Evolutionary conservation across 805 yeast species (phyloP).

Genomic region (Maudiozyma bulderi): DNA sequence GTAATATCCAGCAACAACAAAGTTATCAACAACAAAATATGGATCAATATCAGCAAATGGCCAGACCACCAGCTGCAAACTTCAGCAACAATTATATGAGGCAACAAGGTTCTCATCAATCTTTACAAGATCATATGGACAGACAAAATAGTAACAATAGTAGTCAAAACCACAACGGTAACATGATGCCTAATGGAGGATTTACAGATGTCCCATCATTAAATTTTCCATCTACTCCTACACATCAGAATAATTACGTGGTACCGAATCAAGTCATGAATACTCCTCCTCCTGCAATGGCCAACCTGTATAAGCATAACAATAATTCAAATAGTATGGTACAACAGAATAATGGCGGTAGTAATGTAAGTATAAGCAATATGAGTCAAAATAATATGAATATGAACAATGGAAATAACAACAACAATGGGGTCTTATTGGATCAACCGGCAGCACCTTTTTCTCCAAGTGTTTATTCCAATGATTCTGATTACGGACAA

Average conservation of each 20-base stretch:
- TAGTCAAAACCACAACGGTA: background rate
- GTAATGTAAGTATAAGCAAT: constrained; percentile 1
- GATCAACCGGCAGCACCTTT: constrained; percentile 10
- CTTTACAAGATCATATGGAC: constrained; percentile 26
- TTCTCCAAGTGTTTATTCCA: constrained; percentile 25
- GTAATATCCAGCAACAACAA: background rate
- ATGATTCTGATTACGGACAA: constrained; percentile 19
- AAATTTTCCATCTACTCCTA: constrained; percentile 27
- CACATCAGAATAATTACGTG: constrained; percentile 11
- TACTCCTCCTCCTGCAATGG: constrained; percentile 21
- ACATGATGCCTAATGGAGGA: constrained; percentile 10
- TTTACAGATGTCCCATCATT: constrained; percentile 26
- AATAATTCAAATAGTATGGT: constrained; percentile 23
- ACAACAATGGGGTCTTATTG: background rate
- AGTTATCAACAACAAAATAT: constrained; percentile 4
- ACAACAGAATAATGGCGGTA: constrained; percentile 6
- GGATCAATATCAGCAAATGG: constrained; percentile 14
- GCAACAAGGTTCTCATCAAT: constrained; percentile 32
- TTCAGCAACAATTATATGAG: constrained; percentile 31
- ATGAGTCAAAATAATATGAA: constrained; percentile 3
- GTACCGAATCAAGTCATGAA: constrained; percentile 11
- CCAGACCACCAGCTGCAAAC: constrained; percentile 29
- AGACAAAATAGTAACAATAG: background rate
- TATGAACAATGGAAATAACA: constrained; percentile 4
- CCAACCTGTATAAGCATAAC: constrained; percentile 21